Conservation (phyloP, 2,329 filamentous ascomycete species). For the Fusarium stilboides region DNA sequence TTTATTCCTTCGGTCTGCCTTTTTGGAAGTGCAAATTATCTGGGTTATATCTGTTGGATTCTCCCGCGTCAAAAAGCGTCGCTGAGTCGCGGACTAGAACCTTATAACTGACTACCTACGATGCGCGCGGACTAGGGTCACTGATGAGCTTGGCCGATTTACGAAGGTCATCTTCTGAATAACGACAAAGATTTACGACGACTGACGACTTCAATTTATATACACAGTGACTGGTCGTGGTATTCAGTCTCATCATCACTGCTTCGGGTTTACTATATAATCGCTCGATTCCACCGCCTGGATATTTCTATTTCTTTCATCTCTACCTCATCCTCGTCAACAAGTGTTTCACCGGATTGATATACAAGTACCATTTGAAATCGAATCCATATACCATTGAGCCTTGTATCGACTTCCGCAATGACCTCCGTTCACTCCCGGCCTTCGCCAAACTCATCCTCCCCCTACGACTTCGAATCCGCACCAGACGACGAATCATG, state of each 20-base stretch:
- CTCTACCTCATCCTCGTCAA: background rate
- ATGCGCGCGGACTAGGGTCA: constrained; percentile 7
- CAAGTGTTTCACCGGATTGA: constrained; percentile 5
- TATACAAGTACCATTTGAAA: constrained; percentile 3
- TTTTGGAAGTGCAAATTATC: constrained; percentile 8
- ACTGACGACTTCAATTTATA: background rate
- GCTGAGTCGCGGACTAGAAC: constrained; percentile 11
- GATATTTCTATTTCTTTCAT: background rate
- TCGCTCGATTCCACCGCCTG: background rate
- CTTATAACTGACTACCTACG: background rate
- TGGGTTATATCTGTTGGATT: constrained; percentile 30
- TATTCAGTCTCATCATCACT: background rate
- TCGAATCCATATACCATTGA: background rate
- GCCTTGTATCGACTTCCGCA: background rate
- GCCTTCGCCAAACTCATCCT: constrained; percentile 56
- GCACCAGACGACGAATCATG: constrained; percentile 62
- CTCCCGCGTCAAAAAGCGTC: constrained; percentile 6
- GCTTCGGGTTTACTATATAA: constrained; percentile 3
- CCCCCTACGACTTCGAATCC: constrained; percentile 59
- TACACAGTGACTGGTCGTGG: background rate
- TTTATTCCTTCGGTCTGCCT: constrained; percentile 2
- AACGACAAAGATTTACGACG: constrained; percentile 19
- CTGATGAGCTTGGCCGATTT: constrained; percentile 4
- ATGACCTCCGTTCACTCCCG: constrained; percentile 60
- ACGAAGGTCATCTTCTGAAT: constrained; percentile 9